Percentiles rank a stretch among this genome's conserved stretches.
phyloP scores from a whole-genome alignment of 495 filamentous ascomycete genomes.

The Talaromyces ruber region DNA sequence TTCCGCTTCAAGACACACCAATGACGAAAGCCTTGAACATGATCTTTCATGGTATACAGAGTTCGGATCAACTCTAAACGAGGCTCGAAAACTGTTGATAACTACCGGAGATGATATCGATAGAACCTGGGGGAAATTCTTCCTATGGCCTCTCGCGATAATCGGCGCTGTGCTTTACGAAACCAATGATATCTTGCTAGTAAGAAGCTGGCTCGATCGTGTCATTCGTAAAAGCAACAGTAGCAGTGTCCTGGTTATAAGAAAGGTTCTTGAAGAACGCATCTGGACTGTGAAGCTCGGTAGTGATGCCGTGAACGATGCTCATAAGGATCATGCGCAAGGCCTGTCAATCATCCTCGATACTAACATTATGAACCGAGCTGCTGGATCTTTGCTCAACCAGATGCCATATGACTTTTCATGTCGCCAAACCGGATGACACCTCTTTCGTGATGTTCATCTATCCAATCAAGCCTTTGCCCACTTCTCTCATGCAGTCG shows the following conservation, averaged over 20 bases:
- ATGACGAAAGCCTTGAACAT: not conserved
- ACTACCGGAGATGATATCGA: not conserved
- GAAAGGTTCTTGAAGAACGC: not conserved
- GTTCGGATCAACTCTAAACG: not conserved
- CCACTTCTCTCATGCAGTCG: not conserved
- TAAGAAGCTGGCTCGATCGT: not conserved
- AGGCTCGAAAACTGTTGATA: not conserved
- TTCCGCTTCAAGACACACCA: not conserved
- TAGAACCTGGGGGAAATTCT: conserved; percentile 3
- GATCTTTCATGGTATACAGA: not conserved
- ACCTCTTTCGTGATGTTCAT: not conserved
- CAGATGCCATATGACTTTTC: not conserved
- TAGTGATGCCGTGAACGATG: too few species aligned
- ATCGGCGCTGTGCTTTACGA: not conserved
- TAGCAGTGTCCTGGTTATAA: not conserved
- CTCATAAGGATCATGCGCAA: not conserved
- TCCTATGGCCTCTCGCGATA: conserved; percentile 2
- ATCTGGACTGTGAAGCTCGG: not conserved
- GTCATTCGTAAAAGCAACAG: not conserved
- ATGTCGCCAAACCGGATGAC: not conserved
- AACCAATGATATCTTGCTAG: not conserved
- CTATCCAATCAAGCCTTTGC: not conserved
- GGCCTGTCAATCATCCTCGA: not conserved
- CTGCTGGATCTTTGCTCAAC: not conserved
- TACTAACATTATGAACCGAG: conserved; percentile 1